Percentiles rank a stretch among this genome's conserved stretches.
Evolutionary conservation across 2,329 filamentous ascomycete genomes (phyloP).

Genomic region (Hansfordia pulvinata): DNA sequence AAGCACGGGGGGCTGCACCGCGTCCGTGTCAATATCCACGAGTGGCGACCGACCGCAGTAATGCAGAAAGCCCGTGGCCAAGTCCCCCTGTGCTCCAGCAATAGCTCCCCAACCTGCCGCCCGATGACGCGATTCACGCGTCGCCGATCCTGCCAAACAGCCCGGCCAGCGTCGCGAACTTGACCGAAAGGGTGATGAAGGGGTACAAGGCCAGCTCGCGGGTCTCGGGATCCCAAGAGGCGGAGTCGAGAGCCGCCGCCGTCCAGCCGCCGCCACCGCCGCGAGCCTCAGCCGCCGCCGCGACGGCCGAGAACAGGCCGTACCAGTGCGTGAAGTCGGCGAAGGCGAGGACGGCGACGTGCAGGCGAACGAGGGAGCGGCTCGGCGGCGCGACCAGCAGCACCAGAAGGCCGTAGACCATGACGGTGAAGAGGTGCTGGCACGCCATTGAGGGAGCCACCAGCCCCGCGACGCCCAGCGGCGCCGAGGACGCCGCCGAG

Average conservation of each 20-base stretch:
- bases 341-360: slow-evolving; percentile 9
- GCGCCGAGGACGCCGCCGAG: slow-evolving; percentile 1
- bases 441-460: slow-evolving; percentile 4
- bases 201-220: slow-evolving; percentile 7
- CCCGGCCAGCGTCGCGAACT: slow-evolving; percentile 8
- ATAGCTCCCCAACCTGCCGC: too few species aligned
- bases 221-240: slow-evolving; percentile 4
- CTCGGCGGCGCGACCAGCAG: slow-evolving; percentile 10
- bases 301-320: slow-evolving; percentile 9
- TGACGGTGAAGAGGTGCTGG: slow-evolving; percentile 9
- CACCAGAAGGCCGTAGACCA: slow-evolving; percentile 11
- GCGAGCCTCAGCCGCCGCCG: slow-evolving; percentile 6
- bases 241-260: slow-evolving; percentile 6
- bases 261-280: too few species aligned
- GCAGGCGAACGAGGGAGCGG: slow-evolving; percentile 7
- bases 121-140: too few species aligned
- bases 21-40: too few species aligned
- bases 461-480: slow-evolving; percentile 6
- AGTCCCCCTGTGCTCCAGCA: too few species aligned
- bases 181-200: slow-evolving; percentile 7
- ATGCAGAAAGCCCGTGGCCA: too few species aligned
- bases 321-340: slow-evolving; percentile 12
- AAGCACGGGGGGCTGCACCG: too few species aligned
- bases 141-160: slow-evolving; percentile 10
- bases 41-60: too few species aligned